Evolutionary conservation across 2,329 filamentous ascomycete genomes (phyloP).

Genomic region (Davidsoniella neocaledoniae): DNA sequence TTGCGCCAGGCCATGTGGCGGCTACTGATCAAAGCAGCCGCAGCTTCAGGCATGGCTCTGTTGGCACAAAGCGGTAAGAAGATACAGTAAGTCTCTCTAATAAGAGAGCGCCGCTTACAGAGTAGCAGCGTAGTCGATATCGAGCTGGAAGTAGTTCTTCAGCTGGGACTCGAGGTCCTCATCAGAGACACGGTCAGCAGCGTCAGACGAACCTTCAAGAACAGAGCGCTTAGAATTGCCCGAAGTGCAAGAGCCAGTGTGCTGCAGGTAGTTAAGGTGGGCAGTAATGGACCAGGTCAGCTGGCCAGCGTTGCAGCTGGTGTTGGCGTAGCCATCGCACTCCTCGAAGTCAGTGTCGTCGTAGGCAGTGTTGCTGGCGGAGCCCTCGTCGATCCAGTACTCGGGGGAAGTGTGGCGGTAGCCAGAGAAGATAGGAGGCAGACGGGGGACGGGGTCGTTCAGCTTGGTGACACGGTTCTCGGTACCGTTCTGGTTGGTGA

Average conservation of each 20-base stretch:
- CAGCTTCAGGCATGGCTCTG: too few relatives aligned
- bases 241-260: conserved; percentile 24
- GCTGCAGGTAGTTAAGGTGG: conserved; percentile 33
- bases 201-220: conserved; percentile 1
- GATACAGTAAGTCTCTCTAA: too few relatives aligned
- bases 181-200: conserved; percentile 17
- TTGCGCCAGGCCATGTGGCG: too few relatives aligned
- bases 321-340: conserved; percentile 32
- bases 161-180: conserved; percentile 24
- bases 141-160: conserved; percentile 21
- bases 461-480: conserved; percentile 51
- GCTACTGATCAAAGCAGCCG: too few relatives aligned
- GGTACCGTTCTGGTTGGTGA: conserved; percentile 33
- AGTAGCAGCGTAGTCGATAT: conserved; percentile 19
- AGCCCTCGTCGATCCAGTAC: conserved; percentile 39
- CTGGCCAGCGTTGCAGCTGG: conserved; percentile 34
- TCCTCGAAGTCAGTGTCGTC: conserved; percentile 24
- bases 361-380: conserved; percentile 21
- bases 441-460: conserved; percentile 49
- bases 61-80: too few relatives aligned
- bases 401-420: conserved; percentile 55
- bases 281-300: conserved; percentile 26
- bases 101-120: conserved; percentile 5
- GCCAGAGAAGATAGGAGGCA: conserved; percentile 43
- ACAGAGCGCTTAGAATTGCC: conserved; percentile 3